phyloP scores from a whole-genome alignment of 371 early-diverging fungal species.

The Nosema muscidifuracis region DNA sequence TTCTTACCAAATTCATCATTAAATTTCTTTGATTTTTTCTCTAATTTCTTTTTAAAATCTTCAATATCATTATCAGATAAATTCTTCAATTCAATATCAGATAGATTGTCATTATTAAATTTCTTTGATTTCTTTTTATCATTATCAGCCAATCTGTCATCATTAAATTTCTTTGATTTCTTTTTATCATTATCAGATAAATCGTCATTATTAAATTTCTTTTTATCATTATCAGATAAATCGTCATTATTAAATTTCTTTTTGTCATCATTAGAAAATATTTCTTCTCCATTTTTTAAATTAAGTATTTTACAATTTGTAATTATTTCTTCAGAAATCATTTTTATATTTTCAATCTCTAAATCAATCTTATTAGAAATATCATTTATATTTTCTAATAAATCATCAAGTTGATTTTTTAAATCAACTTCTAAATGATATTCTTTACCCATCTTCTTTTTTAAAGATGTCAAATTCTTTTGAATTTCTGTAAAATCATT shows the following conservation, averaged over 20 bases:
- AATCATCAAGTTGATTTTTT: conserved; percentile 43
- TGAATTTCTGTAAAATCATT: conserved; percentile 21
- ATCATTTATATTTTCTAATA: conserved; percentile 13
- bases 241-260: not conserved
- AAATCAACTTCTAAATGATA: conserved; percentile 51
- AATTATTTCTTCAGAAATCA: conserved; percentile 46
- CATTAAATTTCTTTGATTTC: conserved; percentile 2
- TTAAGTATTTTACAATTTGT: too few species aligned
- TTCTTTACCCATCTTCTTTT: conserved; percentile 44
- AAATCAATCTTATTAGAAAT: conserved; percentile 55
- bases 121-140: not conserved
- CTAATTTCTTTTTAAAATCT: not conserved
- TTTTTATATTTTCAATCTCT: conserved; percentile 64
- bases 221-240: conserved; percentile 46
- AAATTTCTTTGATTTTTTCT: conserved; percentile 2
- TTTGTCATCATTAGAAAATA: conserved; percentile 23
- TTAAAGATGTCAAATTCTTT: conserved; percentile 25
- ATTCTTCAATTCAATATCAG: too few species aligned
- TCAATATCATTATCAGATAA: conserved; percentile 1
- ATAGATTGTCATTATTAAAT: not conserved
- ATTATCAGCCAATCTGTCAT: not conserved
- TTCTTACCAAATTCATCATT: not conserved
- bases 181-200: conserved; percentile 66
- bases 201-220: conserved; percentile 65
- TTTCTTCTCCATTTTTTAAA: conserved; percentile 65